Base-by-base conservation (phyloP, 169 alveolate genomes). In the Eimeria necatrix region DNA sequence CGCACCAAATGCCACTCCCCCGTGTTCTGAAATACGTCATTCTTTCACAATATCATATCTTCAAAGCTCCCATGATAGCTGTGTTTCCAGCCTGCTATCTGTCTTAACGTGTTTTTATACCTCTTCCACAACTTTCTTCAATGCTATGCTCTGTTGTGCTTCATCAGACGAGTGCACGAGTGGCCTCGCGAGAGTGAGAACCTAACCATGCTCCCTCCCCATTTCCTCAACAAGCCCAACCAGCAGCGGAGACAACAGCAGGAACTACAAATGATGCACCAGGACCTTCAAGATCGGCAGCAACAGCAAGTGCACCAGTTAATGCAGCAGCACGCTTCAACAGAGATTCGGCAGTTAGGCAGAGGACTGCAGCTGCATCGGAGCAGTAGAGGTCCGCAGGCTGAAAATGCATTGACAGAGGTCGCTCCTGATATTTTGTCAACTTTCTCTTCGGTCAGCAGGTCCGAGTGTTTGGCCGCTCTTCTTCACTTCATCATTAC, bases 381-480 rank as follows among this genome's bases (percentile, higher is more conserved):
- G 41, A 6, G 74, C 74, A 53, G 56, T 2, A 48, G 18, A 24
- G 6, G 5, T 81, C 74, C 20, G 26, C 73, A 22, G 41, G 73
- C 6, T 53, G 74, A 52, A 32, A 26, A 53, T 24, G 73, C 71
- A 4, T n/a, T 4, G 74, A 81, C 10, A 53, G 3, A 6, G 53
- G 22, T 70, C 73, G 20, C 56, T 52, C 56, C 16, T 22, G 53
- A 26, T 9, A 52, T 64, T 53, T 16, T 52, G 53, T 10, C 71
- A 6, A 18, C 6, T 3, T 60, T 14, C 52, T 16, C 56, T 81
- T 18, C 73, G 14, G 49, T 53, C 52, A 22, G 16, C 51, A 18
- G 49, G 1, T 85, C 92, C 9, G 92, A 56, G 22, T 85, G 81
- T 61, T 59, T 85, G 12, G 92, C 92, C 4, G 92, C 92, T 5